phyloP scores from a whole-genome alignment of 1,139 yeast genomes.

The Sugiyamaella sp. region DNA sequence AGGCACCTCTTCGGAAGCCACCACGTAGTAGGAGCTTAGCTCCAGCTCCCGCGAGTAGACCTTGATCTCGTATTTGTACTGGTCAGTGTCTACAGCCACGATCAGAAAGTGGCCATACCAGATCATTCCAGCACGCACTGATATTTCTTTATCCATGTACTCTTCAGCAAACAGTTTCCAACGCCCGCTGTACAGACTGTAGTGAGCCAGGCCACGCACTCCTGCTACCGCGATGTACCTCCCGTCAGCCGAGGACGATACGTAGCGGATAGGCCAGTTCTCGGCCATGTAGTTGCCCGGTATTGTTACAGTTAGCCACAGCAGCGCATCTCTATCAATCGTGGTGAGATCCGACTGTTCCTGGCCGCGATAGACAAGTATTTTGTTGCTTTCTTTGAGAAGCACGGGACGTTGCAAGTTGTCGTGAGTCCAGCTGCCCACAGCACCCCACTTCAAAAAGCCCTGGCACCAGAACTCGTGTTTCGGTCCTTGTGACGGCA shows the following conservation, averaged over 20 bases:
- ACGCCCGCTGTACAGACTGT: slow-evolving; percentile 43
- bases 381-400: slow-evolving; percentile 40
- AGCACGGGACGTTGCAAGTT: slow-evolving; percentile 43
- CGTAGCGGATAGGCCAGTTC: slow-evolving; percentile 47
- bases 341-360: slow-evolving; percentile 45
- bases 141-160: slow-evolving; percentile 43
- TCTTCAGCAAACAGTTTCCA: slow-evolving; percentile 48
- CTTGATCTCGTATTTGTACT: slow-evolving; percentile 38
- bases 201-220: slow-evolving; percentile 46
- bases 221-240: slow-evolving; percentile 49
- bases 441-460: slow-evolving; percentile 40
- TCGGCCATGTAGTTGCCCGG: slow-evolving; percentile 46
- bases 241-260: slow-evolving; percentile 46
- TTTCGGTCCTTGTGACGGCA: slow-evolving; percentile 29
- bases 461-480: slow-evolving; percentile 36
- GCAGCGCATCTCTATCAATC: slow-evolving; percentile 44
- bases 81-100: slow-evolving; percentile 42
- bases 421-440: slow-evolving; percentile 37
- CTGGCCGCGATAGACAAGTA: slow-evolving; percentile 46
- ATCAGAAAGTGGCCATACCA: slow-evolving; percentile 48
- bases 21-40: slow-evolving; percentile 37
- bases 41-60: slow-evolving; percentile 45
- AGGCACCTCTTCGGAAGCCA: slow-evolving; percentile 34
- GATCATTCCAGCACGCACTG: slow-evolving; percentile 48
- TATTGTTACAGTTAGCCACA: slow-evolving; percentile 46